These are phyloP conservation scores for Cichorium intybus DNA, from an alignment of 140 eudicot species.

Conservation along the genomic window DNA sequence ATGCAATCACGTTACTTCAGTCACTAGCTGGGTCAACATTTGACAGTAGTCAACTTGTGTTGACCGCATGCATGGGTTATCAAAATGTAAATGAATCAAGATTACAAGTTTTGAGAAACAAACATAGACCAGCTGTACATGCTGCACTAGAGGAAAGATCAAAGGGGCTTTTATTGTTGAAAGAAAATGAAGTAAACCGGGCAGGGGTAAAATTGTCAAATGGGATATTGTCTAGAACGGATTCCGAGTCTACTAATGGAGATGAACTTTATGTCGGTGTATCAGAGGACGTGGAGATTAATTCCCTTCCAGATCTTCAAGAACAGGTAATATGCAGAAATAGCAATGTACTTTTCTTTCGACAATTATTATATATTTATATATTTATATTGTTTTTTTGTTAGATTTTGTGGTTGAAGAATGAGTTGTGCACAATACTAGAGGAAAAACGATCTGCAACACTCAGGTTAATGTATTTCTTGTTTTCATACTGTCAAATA, in stretches of 20 bases:
- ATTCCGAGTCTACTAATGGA: conserved; percentile 44
- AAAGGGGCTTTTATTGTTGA: conserved; percentile 56
- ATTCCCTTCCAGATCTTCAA: conserved; percentile 77
- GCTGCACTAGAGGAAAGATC: conserved; percentile 81
- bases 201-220: conserved; percentile 28
- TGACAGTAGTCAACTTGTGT: conserved; percentile 98
- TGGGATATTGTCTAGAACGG: conserved; percentile 42
- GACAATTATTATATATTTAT: not conserved
- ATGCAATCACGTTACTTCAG: conserved; percentile 88
- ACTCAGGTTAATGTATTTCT: conserved; percentile 58
- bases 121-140: conserved; percentile 79
- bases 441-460: conserved; percentile 88
- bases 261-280: conserved; percentile 42
- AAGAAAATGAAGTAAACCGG: conserved; percentile 45
- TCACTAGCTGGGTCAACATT: conserved; percentile 95
- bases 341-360: not conserved
- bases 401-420: conserved; percentile 86
- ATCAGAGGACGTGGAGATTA: conserved; percentile 49
- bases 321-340: conserved; percentile 61
- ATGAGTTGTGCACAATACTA: conserved; percentile 70
- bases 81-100: conserved; percentile 76
- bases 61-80: conserved; percentile 98
- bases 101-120: conserved; percentile 65
- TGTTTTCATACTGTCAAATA: not conserved
- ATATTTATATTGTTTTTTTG: not conserved